A percentile compares a stretch with the other conserved stretches of the same genome.
Conservation (phyloP, 1,284 basidiomycete genomes). For the Kwoniella shivajii region DNA sequence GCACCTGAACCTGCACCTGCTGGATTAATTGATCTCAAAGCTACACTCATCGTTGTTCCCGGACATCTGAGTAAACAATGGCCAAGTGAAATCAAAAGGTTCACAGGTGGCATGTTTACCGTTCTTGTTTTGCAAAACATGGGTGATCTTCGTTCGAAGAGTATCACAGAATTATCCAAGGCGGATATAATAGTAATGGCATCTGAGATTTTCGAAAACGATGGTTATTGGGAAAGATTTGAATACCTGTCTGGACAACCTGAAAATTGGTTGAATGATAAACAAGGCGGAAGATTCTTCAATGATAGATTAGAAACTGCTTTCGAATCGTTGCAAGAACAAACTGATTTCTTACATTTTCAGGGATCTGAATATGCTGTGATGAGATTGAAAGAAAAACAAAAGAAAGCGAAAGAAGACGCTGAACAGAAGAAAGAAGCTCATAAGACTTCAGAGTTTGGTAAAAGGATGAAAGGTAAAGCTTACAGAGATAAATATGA, state of each 20-base stretch:
- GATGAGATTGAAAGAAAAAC: constrained; percentile 64
- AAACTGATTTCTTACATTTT: constrained; percentile 67
- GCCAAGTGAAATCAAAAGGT: constrained; percentile 83
- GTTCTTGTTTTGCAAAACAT: constrained; percentile 65
- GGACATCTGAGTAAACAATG: constrained; percentile 88
- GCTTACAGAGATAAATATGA: constrained; percentile 48
- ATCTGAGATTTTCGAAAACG: constrained; percentile 78
- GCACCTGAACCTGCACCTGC: constrained; percentile 56
- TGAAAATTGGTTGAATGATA: constrained; percentile 45
- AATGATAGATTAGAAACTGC: constrained; percentile 71
- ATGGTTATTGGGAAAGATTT: constrained; percentile 64
- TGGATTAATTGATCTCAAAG: constrained; percentile 66
- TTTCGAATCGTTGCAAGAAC: constrained; percentile 62
- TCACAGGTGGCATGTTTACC: constrained; percentile 64
- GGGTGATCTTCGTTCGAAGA: constrained; percentile 70
- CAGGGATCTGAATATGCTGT: constrained; percentile 64
- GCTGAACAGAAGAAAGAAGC: constrained; percentile 43
- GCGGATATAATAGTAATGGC: constrained; percentile 88
- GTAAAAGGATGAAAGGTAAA: constrained; percentile 49
- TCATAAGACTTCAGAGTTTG: constrained; percentile 45
- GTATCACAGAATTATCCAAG: constrained; percentile 73
- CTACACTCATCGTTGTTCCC: constrained; percentile 83
- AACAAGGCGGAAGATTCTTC: constrained; percentile 81
- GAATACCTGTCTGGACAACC: constrained; percentile 61
- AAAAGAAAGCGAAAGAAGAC: constrained; percentile 29